Base-by-base conservation (phyloP, 257 asterid genomes). In the Nicotiana paniculata region DNA sequence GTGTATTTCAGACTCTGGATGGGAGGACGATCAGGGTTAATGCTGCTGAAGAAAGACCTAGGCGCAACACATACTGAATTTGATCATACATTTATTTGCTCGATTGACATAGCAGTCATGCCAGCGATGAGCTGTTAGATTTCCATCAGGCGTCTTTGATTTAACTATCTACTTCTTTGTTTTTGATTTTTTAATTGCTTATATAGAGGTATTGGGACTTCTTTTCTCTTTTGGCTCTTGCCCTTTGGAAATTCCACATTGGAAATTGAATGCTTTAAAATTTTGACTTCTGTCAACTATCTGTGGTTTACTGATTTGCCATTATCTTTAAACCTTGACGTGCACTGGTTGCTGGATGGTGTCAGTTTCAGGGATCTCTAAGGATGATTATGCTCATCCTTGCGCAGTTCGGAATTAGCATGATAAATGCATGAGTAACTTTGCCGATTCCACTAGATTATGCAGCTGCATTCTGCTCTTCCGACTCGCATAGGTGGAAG, bases 11-110 rank as follows among this genome's bases (percentile, higher is more conserved):
- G 98, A 84, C 83, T 88, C 64, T 93, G 89, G 97, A 90, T 7
- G 98, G 97, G 33, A 87, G 98, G 80, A 83, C 93, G 1, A 89
- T 93, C 79, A 89, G 93, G 69, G 98, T 93, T 64, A 93, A 88
- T 85, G 93, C 88, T 85, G 98, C 98, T 0, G 93, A 90, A 87
- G 93, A 88, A 84, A 88, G 89, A 66, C 93, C 97, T 13, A 84
- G 91, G 70, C 96, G 96, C 43, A 65, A 51, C 77, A 1, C 58
- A n/a, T 90, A 88, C 53, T 75, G 63, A 75, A 26, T 74, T 75
- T 26, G 79, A 51, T 74, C 43, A 8, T 5, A 24, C 18, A 64
- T 51, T 48, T 48, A 26, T 51, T 74, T 51, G 46, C 51, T 75
- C 1, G 1, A 51, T 51, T 26, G 46, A 54, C 28, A 9, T 75